Evolutionary conservation across 108 stramenopile species (phyloP).

Genomic region (Epipyxis sp.): DNA sequence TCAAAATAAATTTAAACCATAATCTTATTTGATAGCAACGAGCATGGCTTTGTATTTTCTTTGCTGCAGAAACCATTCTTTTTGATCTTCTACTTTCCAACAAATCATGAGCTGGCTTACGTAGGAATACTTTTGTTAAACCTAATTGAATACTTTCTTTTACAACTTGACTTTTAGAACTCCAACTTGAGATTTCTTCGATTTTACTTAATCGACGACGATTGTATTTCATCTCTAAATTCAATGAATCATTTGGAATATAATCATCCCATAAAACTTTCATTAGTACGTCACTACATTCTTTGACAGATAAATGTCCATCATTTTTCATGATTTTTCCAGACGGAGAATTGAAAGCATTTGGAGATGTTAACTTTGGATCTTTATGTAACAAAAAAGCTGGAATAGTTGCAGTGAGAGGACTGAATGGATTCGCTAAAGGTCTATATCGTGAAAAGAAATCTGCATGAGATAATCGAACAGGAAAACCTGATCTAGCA

Average conservation of each 20-base stretch:
- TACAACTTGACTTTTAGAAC: conserved; percentile 54
- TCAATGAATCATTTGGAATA: no score
- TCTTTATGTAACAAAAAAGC: not conserved
- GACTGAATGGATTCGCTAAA: not conserved
- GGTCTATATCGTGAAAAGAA: conserved; percentile 80
- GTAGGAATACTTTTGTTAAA: conserved; percentile 78
- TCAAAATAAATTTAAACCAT: not conserved
- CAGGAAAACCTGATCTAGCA: conserved; percentile 95
- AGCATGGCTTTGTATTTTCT: not conserved
- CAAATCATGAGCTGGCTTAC: conserved; percentile 67
- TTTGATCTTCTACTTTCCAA: conserved; percentile 59
- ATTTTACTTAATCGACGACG: not conserved
- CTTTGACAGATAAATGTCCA: not conserved
- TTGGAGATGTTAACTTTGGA: not conserved
- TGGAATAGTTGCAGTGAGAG: not conserved
- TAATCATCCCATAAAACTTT: not conserved
- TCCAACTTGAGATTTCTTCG: no score
- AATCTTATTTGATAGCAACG: not conserved
- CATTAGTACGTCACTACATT: not conserved
- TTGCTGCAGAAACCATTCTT: not conserved
- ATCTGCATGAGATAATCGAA: conserved; percentile 77
- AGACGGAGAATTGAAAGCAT: not conserved
- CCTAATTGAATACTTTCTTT: conserved; percentile 76
- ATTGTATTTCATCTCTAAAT: not conserved
- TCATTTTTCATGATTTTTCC: no score